Base-by-base conservation (phyloP, 2,329 filamentous ascomycete genomes). In the Juglanconis oblonga region DNA sequence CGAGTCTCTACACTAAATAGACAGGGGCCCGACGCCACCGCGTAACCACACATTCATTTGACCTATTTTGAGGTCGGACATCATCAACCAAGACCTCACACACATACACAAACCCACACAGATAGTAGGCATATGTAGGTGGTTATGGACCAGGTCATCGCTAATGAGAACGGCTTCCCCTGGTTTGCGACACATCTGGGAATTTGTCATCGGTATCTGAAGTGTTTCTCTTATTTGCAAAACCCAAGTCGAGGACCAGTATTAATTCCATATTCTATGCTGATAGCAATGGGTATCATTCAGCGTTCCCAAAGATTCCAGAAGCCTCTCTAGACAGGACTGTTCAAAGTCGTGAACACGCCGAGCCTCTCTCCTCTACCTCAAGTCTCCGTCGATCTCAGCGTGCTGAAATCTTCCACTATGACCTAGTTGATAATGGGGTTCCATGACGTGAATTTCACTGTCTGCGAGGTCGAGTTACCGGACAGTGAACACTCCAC, bases 401-500 rank as follows among this genome's bases (percentile, higher is more conserved):
- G 6, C 14, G 11, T 36, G 31, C 4, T 4, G 10, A 5, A 13
- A 1, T 1, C 14, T 24, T 17, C 50, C 47, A 55, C 10, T 8
- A 4, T 1, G 24, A 45, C 31, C n/a, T 38, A 48, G 3, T 13
- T 24, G 32, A 31, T 24, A 6, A 57, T 38, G 31, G 55, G 55
- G 24, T 48, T 31, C 45, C 45, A 48, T 17, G 45, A 48, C n/a
- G 55, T 44, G 48, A 57, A 57, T 9, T 51, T 38, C n/a, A 49
- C 55, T 11, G 55, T 49, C 33, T 58, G 53, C 1, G 55, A 44
- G 29, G 54, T 52, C 17, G 50, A 33, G 35, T 63, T 62, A 8
- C 56, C 57, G 10, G 51, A 29, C 29, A 56, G 10, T 9, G 47
- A 33, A 40, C 61, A 63, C 24, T 53, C 55, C 40, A 61, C 47